phyloP scores from a whole-genome alignment of 176 grass and related monocot genomes.

The Aegilops umbellulata region DNA sequence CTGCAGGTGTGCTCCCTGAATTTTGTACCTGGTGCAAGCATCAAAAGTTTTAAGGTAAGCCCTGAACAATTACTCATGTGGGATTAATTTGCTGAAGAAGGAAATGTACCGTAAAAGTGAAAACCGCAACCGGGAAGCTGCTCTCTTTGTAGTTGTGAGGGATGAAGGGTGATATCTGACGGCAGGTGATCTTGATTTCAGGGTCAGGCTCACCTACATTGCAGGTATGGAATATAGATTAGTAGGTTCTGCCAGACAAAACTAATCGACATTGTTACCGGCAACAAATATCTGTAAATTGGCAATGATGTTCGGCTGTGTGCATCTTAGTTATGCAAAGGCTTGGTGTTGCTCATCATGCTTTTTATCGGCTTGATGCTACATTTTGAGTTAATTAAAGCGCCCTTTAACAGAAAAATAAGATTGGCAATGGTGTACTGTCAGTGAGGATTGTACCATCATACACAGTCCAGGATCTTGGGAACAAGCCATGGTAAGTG shows the following conservation, averaged over 20 bases:
- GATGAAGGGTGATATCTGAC: conserved; percentile 74
- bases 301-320: too few relatives aligned
- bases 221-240: not conserved
- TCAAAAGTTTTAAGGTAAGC: not conserved
- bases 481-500: conserved; percentile 63
- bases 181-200: conserved; percentile 60
- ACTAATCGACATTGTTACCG: not conserved
- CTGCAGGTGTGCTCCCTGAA: conserved; percentile 45
- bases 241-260: not conserved
- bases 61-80: not conserved
- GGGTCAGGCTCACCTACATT: conserved; percentile 62
- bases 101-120: conserved; percentile 49
- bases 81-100: not conserved
- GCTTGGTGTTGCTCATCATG: too few relatives aligned
- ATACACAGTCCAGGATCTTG: conserved; percentile 64
- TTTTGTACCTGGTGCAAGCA: conserved; percentile 45
- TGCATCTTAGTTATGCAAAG: too few relatives aligned
- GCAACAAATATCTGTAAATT: not conserved
- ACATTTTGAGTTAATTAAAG: too few relatives aligned
- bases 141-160: conserved; percentile 72
- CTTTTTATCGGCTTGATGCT: too few relatives aligned
- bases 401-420: too few relatives aligned
- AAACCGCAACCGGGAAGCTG: conserved; percentile 66
- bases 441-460: conserved; percentile 37
- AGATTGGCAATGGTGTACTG: too few relatives aligned